A percentile compares a stretch with the other conserved stretches of the same genome.
Conservation (phyloP, 345 rosid species). For the Eucalyptus sideroxylon region DNA sequence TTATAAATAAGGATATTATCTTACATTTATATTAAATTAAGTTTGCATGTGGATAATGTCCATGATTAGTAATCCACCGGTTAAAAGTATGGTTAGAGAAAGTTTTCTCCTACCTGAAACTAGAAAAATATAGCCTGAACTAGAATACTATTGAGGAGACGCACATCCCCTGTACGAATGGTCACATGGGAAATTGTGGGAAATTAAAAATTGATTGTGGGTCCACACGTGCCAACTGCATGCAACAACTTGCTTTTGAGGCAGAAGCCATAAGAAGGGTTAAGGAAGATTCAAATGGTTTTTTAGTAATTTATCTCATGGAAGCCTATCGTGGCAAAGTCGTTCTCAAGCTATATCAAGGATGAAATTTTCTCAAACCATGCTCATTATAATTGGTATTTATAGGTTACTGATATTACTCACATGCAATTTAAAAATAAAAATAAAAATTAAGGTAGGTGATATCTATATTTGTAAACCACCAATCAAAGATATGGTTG, state of each 20-base stretch:
- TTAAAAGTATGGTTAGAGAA: neutral
- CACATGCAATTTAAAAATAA: too few species aligned
- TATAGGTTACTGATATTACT: neutral
- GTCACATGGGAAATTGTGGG: neutral
- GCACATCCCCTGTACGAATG: neutral
- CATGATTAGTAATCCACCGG: neutral
- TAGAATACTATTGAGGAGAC: neutral
- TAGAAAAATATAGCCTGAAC: neutral
- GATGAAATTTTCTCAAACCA: neutral
- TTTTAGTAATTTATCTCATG: neutral
- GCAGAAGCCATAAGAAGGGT: neutral
- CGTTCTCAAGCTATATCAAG: neutral
- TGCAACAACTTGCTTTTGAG: neutral
- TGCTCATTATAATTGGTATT: neutral
- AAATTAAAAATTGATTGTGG: neutral
- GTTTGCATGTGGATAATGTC: neutral
- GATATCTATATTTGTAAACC: neutral
- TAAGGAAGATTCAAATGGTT: neutral
- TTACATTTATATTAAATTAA: neutral
- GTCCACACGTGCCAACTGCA: neutral
- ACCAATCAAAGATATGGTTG: neutral
- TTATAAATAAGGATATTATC: neutral
- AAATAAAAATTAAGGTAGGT: neutral
- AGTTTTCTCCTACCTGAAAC: neutral
- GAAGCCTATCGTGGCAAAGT: neutral